Conservation (phyloP, 1,139 yeast genomes). For the Blastobotrys petasosporus region DNA sequence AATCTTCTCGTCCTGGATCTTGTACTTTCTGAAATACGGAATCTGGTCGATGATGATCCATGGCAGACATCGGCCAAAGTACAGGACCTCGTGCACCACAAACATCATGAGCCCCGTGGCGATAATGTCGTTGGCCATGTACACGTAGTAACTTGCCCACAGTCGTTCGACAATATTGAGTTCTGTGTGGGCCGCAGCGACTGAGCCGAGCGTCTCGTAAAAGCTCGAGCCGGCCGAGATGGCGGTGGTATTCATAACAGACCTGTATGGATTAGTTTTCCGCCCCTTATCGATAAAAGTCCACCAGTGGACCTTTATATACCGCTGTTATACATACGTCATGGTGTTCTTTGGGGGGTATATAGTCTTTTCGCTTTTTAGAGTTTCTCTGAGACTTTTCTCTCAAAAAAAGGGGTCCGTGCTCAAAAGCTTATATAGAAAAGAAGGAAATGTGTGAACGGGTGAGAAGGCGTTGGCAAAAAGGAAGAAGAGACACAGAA, state of each 20-base stretch:
- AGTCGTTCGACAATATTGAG: constrained; percentile 44
- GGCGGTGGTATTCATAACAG: constrained; percentile 17
- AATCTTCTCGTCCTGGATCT: constrained; percentile 72
- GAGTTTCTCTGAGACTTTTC: too few relatives aligned
- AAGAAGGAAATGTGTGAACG: too few relatives aligned
- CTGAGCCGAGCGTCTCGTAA: constrained; percentile 17
- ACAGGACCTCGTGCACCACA: constrained; percentile 69
- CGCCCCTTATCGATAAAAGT: too few relatives aligned
- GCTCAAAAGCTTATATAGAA: too few relatives aligned
- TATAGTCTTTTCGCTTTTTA: too few relatives aligned
- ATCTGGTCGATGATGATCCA: constrained; percentile 78
- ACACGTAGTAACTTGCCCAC: constrained; percentile 85
- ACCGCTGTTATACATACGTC: too few relatives aligned
- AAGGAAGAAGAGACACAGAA: too few relatives aligned
- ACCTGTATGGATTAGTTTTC: not conserved
- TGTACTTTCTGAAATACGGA: constrained; percentile 69
- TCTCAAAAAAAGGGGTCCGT: too few relatives aligned
- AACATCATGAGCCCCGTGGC: constrained; percentile 84
- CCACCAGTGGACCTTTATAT: too few relatives aligned
- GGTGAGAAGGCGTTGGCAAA: too few relatives aligned
- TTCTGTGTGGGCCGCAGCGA: constrained; percentile 16
- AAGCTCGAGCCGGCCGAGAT: constrained; percentile 19
- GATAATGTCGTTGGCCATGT: constrained; percentile 67
- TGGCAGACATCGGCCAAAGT: constrained; percentile 81
- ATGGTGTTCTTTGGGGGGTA: too few relatives aligned